Percentiles rank a stretch among this genome's conserved stretches.
phyloP scores from a whole-genome alignment of 129 eudicot species.

The Artemisia argyi region DNA sequence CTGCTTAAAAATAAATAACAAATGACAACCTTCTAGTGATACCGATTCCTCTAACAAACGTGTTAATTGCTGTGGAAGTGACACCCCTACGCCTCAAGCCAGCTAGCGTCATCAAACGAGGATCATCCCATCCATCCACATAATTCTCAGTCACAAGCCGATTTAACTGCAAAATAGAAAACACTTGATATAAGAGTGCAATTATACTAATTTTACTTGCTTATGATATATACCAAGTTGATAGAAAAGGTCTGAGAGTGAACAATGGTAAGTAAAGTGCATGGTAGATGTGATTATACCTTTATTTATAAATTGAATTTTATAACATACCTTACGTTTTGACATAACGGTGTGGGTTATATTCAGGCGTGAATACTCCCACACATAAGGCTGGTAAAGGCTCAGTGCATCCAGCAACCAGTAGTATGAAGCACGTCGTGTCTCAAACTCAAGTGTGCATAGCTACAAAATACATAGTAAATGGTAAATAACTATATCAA shows the following conservation, averaged over 20 bases:
- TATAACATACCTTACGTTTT: conserved; percentile 70
- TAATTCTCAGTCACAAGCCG: conserved; percentile 91
- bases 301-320: not conserved
- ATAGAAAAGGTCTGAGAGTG: too few species aligned
- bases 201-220: not conserved
- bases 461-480: conserved; percentile 50
- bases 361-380: conserved; percentile 91
- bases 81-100: conserved; percentile 95
- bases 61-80: conserved; percentile 79
- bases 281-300: not conserved
- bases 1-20: not conserved
- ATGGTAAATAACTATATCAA: not conserved
- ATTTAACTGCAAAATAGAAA: conserved; percentile 57
- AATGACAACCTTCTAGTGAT: conserved; percentile 80
- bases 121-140: conserved; percentile 99
- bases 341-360: conserved; percentile 93
- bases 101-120: conserved; percentile 95
- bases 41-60: conserved; percentile 91
- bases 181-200: not conserved
- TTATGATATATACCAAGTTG: too few species aligned
- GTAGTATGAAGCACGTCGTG: conserved; percentile 91
- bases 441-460: conserved; percentile 95
- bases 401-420: conserved; percentile 85
- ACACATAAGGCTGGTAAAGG: conserved; percentile 87
- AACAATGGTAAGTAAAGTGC: too few species aligned